Evolutionary conservation across 2,329 filamentous ascomycete genomes (phyloP).

Genomic region (Hymenoscyphus fructigenus): DNA sequence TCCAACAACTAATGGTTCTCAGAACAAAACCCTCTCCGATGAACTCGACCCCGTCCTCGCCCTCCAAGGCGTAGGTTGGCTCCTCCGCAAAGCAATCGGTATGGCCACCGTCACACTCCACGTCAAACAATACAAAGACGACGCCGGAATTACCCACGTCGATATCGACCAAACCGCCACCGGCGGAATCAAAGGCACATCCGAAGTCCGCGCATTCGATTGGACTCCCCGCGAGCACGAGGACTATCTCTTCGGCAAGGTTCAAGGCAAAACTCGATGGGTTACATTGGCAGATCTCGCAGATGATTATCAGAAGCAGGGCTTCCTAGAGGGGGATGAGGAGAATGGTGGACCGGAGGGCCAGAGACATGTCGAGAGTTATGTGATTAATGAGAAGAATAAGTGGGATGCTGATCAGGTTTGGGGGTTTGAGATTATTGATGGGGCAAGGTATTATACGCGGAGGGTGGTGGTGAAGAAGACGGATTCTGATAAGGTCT

Average conservation of each 20-base stretch:
- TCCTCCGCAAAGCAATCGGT: constrained; percentile 58
- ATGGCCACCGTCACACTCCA: constrained; percentile 56
- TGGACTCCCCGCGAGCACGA: constrained; percentile 52
- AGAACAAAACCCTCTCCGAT: constrained; percentile 63
- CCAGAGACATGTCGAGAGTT: constrained; percentile 48
- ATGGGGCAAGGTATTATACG: constrained; percentile 40
- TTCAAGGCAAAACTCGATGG: constrained; percentile 51
- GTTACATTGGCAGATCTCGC: constrained; percentile 37
- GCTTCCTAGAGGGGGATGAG: constrained; percentile 48
- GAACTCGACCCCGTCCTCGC: constrained; percentile 56
- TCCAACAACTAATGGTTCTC: constrained; percentile 4
- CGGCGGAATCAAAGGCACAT: constrained; percentile 59
- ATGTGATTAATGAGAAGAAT: constrained; percentile 46
- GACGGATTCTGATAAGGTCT: constrained; percentile 30
- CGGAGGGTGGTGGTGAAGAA: constrained; percentile 43
- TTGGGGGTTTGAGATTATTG: constrained; percentile 47
- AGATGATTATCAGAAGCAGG: constrained; percentile 46
- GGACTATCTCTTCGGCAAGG: constrained; percentile 62
- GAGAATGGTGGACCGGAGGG: constrained; percentile 43
- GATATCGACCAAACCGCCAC: constrained; percentile 62
- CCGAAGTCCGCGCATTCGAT: constrained; percentile 57
- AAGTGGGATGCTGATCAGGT: constrained; percentile 57
- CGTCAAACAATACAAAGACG: constrained; percentile 43
- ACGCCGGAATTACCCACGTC: constrained; percentile 47
- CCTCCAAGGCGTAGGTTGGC: constrained; percentile 58